A percentile compares a stretch with the other conserved stretches of the same genome.
These are phyloP conservation scores for Magnaporthiopsis rhizophila DNA, from an alignment of 2,329 filamentous ascomycete species.

Conservation along the genomic window DNA sequence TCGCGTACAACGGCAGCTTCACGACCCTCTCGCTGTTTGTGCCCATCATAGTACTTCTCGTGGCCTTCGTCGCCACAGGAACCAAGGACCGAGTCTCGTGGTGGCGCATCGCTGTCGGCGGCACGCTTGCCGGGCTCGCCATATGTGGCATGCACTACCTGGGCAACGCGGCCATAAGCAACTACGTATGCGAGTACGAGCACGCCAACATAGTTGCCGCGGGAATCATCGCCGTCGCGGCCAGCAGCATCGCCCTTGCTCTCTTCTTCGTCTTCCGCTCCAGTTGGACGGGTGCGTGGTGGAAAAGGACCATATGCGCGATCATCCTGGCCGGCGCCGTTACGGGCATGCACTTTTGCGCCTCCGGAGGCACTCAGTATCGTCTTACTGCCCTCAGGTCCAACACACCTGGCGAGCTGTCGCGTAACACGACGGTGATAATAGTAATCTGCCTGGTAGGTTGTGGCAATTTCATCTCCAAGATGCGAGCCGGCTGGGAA, in stretches of 20 bases:
- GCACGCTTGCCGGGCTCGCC: conserved; percentile 62
- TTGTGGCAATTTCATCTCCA: conserved; percentile 8
- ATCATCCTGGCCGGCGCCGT: conserved; percentile 64
- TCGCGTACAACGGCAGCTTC: conserved; percentile 64
- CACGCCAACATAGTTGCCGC: conserved; percentile 56
- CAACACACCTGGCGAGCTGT: conserved; percentile 33
- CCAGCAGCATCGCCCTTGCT: conserved; percentile 60
- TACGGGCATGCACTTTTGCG: conserved; percentile 84
- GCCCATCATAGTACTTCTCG: conserved; percentile 64
- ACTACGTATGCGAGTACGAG: conserved; percentile 61
- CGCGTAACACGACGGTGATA: conserved; percentile 60
- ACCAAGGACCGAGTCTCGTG: conserved; percentile 48
- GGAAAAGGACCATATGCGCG: conserved; percentile 62
- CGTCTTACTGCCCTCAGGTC: conserved; percentile 38
- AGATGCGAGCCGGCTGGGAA: neutral
- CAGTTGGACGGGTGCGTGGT: conserved; percentile 71
- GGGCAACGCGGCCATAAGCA: conserved; percentile 73
- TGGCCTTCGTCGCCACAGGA: conserved; percentile 64
- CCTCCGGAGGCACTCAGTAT: conserved; percentile 63
- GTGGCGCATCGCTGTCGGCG: conserved; percentile 53
- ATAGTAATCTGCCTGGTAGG: conserved; percentile 64
- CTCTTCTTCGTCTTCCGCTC: conserved; percentile 73
- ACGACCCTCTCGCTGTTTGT: conserved; percentile 74
- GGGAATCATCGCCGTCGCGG: conserved; percentile 62
- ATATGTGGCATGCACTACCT: conserved; percentile 85